Evolutionary conservation across 805 yeast species (phyloP).

Genomic region (Maudiozyma turicensis): DNA sequence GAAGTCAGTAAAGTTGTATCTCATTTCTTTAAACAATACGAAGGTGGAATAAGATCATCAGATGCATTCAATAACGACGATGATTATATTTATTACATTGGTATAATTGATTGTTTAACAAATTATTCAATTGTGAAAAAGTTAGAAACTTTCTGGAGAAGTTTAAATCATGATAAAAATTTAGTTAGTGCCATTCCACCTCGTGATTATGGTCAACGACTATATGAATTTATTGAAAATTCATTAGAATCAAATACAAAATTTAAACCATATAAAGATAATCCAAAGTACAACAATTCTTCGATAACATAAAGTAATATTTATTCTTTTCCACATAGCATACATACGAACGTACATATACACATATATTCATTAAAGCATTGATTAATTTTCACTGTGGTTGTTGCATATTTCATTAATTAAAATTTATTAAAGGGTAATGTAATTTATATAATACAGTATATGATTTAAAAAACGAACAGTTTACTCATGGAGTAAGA

Average conservation of each 20-base stretch:
- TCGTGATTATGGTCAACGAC: constrained; percentile 78
- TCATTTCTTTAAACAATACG: constrained; percentile 57
- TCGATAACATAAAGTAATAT: not conserved
- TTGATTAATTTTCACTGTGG: no score
- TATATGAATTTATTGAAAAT: constrained; percentile 54
- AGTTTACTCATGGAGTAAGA: no score
- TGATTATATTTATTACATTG: constrained; percentile 72
- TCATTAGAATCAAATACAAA: constrained; percentile 26
- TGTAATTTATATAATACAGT: no score
- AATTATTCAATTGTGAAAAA: constrained; percentile 63
- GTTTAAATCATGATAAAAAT: constrained; percentile 55
- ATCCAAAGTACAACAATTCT: constrained; percentile 20
- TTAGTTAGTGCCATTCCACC: constrained; percentile 89
- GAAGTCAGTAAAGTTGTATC: constrained; percentile 8
- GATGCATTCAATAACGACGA: constrained; percentile 41
- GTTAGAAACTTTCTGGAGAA: constrained; percentile 77
- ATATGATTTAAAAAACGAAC: no score
- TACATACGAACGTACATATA: not conserved
- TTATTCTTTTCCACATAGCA: not conserved
- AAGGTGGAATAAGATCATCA: constrained; percentile 78
- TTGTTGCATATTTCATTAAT: no score
- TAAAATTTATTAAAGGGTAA: no score
- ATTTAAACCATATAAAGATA: not conserved
- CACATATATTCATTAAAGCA: not conserved
- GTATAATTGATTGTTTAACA: constrained; percentile 90